Evolutionary conservation across 2,329 filamentous ascomycete species (phyloP).

Genomic region (Sclerotinia minor): DNA sequence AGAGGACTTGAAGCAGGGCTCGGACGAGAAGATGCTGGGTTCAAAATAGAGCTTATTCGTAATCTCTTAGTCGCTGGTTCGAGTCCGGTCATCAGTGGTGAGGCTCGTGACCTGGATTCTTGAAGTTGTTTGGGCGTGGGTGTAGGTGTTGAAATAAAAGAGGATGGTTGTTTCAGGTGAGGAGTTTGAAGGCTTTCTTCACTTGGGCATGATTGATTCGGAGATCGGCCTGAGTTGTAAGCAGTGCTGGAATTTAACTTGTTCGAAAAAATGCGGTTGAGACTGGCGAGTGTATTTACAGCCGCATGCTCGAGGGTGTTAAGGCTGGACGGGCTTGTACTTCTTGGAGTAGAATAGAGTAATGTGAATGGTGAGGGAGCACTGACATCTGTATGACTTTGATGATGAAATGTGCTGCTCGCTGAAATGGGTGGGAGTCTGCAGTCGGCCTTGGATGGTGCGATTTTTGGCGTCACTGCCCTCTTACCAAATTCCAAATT

Average conservation of each 20-base stretch:
- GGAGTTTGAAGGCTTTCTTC: no score
- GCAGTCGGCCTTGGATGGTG: not conserved
- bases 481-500: not conserved
- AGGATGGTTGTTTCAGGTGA: not conserved
- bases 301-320: not conserved
- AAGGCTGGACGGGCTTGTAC: not conserved
- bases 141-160: not conserved
- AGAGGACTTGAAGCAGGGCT: not conserved
- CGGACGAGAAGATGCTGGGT: not conserved
- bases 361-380: not conserved
- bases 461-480: not conserved
- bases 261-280: not conserved
- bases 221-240: no score
- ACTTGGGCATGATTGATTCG: not conserved
- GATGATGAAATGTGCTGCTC: not conserved
- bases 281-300: not conserved
- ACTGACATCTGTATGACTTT: not conserved
- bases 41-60: not conserved
- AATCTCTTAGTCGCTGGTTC: not conserved
- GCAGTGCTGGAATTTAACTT: not conserved
- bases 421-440: not conserved
- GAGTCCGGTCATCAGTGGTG: no score
- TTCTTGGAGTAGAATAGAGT: no score
- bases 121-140: not conserved
- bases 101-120: not conserved